Evolutionary conservation across 306 rosid species (phyloP).

Genomic region (Astragalus membranaceus): DNA sequence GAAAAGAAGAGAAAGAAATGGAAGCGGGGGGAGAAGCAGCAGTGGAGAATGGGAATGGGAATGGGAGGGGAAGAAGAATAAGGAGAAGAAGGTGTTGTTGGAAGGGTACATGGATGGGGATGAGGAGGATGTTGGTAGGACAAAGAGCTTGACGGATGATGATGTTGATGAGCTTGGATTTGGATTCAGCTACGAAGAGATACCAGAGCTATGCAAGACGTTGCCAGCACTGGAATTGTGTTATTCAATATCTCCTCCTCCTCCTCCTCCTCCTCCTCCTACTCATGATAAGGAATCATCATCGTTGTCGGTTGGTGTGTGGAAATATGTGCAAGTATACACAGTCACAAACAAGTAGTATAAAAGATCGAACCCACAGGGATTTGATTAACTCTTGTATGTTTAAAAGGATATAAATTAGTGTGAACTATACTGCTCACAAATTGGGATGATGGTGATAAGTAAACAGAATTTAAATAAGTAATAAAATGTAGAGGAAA

Average conservation of each 20-base stretch:
- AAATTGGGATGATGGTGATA: too few relatives aligned
- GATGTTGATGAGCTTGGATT: constrained; percentile 86
- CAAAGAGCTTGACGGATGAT: constrained; percentile 73
- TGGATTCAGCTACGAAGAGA: constrained; percentile 82
- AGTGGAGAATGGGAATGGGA: not conserved
- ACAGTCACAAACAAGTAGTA: too few relatives aligned
- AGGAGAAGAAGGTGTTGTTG: constrained; percentile 54
- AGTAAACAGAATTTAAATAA: too few relatives aligned
- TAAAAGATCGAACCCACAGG: too few relatives aligned
- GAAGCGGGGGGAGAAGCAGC: constrained; percentile 35
- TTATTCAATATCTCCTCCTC: constrained; percentile 57
- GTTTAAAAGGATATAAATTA: too few relatives aligned
- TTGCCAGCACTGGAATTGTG: constrained; percentile 84
- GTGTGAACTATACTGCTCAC: too few relatives aligned
- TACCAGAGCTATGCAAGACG: constrained; percentile 81
- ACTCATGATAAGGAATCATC: too few relatives aligned
- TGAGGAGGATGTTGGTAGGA: constrained; percentile 58
- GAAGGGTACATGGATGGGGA: constrained; percentile 68
- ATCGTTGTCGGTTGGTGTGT: too few relatives aligned
- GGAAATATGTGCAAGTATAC: too few relatives aligned
- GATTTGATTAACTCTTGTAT: too few relatives aligned
- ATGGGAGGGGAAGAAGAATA: constrained; percentile 43
- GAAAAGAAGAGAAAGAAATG: not conserved
- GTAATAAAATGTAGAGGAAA: too few relatives aligned
- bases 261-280: not conserved